phyloP scores from a whole-genome alignment of 768 basidiomycete species.

The Podaxis mareebaensis region DNA sequence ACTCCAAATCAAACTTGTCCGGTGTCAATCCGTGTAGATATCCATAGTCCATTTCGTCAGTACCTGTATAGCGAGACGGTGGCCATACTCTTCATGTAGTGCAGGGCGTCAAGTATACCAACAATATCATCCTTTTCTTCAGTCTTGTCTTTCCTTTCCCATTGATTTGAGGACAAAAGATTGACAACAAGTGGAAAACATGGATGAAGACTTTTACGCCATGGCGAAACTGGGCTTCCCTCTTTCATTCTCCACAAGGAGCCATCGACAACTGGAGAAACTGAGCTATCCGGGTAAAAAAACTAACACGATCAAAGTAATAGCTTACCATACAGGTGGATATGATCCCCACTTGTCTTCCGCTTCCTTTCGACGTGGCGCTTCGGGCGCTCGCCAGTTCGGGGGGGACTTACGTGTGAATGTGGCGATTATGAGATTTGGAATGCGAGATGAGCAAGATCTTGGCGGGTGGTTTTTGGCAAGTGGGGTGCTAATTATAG shows the following conservation, averaged over 20 bases:
- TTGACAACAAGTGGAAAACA: neutral
- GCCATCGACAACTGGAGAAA: neutral
- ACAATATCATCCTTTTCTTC: neutral
- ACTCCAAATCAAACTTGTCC: conserved; percentile 6
- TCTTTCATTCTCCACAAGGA: neutral
- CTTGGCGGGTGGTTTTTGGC: neutral
- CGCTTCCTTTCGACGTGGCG: neutral
- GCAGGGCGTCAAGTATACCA: neutral
- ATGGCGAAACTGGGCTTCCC: neutral
- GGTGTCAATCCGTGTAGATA: conserved; percentile 4
- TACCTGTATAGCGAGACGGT: neutral
- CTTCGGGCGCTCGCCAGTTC: neutral
- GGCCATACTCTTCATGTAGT: neutral
- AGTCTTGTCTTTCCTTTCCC: neutral
- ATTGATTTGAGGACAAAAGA: neutral
- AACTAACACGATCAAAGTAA: neutral
- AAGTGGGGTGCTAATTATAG: conserved; percentile 13
- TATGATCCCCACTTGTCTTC: neutral
- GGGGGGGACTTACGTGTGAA: neutral
- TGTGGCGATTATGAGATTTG: neutral
- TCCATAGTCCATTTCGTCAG: conserved; percentile 1
- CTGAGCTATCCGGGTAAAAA: neutral
- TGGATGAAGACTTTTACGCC: neutral
- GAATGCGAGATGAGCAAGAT: conserved; percentile 3
- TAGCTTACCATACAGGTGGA: neutral